Evolutionary conservation across 2,329 filamentous ascomycete species (phyloP).

Genomic region (Furcasterigmium sp.): DNA sequence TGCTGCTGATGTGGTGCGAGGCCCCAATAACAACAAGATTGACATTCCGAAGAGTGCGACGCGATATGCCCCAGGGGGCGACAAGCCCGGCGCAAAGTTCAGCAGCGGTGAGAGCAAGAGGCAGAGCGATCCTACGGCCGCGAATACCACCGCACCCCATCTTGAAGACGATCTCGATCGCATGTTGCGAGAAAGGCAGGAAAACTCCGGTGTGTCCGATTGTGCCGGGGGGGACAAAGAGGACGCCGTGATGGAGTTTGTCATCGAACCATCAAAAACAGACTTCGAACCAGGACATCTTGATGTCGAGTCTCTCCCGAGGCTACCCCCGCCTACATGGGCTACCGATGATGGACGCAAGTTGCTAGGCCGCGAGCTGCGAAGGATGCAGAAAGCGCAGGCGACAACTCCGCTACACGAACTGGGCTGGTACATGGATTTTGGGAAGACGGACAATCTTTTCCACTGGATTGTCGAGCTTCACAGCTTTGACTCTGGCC

Average conservation of each 20-base stretch:
- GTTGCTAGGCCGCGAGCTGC: slow-evolving; percentile 60
- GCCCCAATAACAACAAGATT: too few relatives aligned
- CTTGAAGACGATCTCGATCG: neutral
- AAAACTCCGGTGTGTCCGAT: too few relatives aligned
- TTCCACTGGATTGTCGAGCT: slow-evolving; percentile 92
- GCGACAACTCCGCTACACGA: slow-evolving; percentile 52
- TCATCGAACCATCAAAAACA: slow-evolving; percentile 17
- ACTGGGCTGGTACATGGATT: slow-evolving; percentile 80
- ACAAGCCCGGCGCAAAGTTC: too few relatives aligned
- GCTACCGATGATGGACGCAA: slow-evolving; percentile 57
- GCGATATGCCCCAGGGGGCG: too few relatives aligned
- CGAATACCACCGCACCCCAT: too few relatives aligned
- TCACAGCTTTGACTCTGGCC: slow-evolving; percentile 67
- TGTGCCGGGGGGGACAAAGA: too few relatives aligned
- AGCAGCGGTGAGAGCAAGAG: too few relatives aligned
- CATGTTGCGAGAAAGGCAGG: too few relatives aligned
- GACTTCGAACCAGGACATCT: slow-evolving; percentile 63
- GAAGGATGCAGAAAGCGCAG: slow-evolving; percentile 60
- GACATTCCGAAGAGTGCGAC: neutral
- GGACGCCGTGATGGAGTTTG: neutral
- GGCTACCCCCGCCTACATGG: slow-evolving; percentile 61
- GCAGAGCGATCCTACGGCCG: too few relatives aligned
- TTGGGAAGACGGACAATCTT: slow-evolving; percentile 60
- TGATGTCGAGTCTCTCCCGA: slow-evolving; percentile 54
- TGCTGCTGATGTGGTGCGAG: too few relatives aligned